Percentiles rank a stretch among this genome's conserved stretches.
phyloP scores from a whole-genome alignment of 1,284 basidiomycete genomes.

The Phellopilus nigrolimitatus region DNA sequence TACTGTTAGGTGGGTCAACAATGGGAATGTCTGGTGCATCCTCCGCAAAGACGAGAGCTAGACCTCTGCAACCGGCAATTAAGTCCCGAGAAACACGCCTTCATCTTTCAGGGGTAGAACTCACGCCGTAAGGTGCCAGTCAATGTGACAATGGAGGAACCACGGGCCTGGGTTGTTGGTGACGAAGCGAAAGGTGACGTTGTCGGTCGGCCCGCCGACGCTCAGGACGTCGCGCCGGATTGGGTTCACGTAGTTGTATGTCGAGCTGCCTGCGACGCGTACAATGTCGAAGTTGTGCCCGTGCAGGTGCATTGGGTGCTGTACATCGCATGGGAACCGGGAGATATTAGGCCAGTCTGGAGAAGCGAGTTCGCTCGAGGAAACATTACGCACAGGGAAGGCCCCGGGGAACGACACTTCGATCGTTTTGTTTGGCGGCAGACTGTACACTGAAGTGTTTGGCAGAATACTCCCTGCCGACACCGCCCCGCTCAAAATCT shows the following conservation, averaged over 20 bases:
- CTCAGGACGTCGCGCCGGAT: conserved; percentile 30
- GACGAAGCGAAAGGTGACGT: conserved; percentile 30
- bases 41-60: conserved; percentile 19
- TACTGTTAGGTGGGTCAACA: conserved; percentile 12
- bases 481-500: conserved; percentile 33
- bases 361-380: neutral
- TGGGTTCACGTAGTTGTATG: conserved; percentile 31
- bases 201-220: conserved; percentile 28
- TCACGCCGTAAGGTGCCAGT: conserved; percentile 20
- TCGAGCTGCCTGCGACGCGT: conserved; percentile 26
- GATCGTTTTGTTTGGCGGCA: conserved; percentile 31
- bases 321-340: conserved; percentile 28
- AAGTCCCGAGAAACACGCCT: neutral
- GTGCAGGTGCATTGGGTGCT: conserved; percentile 9
- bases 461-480: conserved; percentile 31
- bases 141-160: conserved; percentile 21
- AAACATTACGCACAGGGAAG: neutral
- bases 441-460: conserved; percentile 27
- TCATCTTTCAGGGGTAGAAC: neutral
- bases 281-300: conserved; percentile 29
- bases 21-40: conserved; percentile 8
- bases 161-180: conserved; percentile 19
- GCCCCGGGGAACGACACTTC: conserved; percentile 32
- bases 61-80: conserved; percentile 1
- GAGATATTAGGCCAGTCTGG: neutral